These are phyloP conservation scores for Hygrophorus russula DNA, from an alignment of 768 basidiomycete genomes.

Conservation along the genomic window DNA sequence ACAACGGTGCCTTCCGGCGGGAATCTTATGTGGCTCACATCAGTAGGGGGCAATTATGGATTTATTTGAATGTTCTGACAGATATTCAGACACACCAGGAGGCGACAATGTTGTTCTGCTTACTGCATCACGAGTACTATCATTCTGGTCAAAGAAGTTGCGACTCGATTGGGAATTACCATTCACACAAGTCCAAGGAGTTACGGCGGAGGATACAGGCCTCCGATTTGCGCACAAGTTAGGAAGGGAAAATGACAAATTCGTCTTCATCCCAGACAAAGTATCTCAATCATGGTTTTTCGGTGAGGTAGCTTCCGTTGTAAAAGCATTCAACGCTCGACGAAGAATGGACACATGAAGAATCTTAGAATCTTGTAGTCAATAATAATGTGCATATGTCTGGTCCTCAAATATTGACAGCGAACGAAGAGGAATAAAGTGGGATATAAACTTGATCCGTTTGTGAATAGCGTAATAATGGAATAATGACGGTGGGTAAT, in stretches of 20 bases:
- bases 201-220: constrained; percentile 84
- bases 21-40: constrained; percentile 91
- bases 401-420: too few species aligned
- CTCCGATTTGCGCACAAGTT: constrained; percentile 79
- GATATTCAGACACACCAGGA: constrained; percentile 51
- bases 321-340: constrained; percentile 64
- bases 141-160: constrained; percentile 79
- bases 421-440: too few species aligned
- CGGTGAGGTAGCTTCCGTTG: constrained; percentile 61
- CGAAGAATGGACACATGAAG: constrained; percentile 58
- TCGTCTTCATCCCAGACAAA: constrained; percentile 69
- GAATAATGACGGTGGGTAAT: constrained; percentile 3
- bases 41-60: constrained; percentile 34
- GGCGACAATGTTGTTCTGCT: constrained; percentile 74
- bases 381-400: constrained; percentile 3
- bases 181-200: constrained; percentile 74
- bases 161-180: constrained; percentile 88
- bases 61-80: constrained; percentile 3
- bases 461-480: not conserved
- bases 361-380: constrained; percentile 11
- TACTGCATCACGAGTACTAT: constrained; percentile 68
- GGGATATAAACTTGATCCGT: too few species aligned
- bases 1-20: constrained; percentile 74
- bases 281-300: constrained; percentile 74
- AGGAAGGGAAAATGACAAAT: constrained; percentile 66